Base-by-base conservation (phyloP, 75 land plant species). In the Chamaecyparis obtusa region DNA sequence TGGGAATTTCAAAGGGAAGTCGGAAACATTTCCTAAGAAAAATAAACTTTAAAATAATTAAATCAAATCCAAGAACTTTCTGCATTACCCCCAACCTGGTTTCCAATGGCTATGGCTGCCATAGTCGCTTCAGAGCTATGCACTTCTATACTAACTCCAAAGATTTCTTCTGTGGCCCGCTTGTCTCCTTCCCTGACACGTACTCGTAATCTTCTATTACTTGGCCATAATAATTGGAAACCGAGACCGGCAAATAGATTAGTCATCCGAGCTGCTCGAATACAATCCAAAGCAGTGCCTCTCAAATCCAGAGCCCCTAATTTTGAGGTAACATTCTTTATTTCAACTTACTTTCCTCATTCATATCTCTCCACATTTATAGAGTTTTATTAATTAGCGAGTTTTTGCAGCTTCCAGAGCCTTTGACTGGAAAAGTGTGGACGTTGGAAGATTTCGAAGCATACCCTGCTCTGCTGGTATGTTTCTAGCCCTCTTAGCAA, bases 391-490 rank as follows among this genome's bases (percentile, higher is more conserved):
- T 46, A 74, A 5, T 35, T 15, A 56, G 56, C 36, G 4, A 37
- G 57, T 84, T 35, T 32, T 43, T 84, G 67, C 56, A 96, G 98
- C 90, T 96, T 33, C 92, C 94, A 67, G 98, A 96, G 91, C 97
- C 98, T 56, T 89, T 96, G 80, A 95, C 95, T 8, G 97, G 97
- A 84, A 95, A 90, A 89, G 77, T 86, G 48, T 95, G 98, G 96
- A 92, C 84, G 69, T 88, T 95, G 87, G 96, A 95, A 15, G 98
- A 96, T 79, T 96, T 96, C 82, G 94, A 96, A 86, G 51, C 88
- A 35, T 89, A 90, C 84, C 95, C 95, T 85, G 95, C 96, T 19
- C 86, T 96, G 56, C 86, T 96, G 93, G 98, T 96, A 84, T 84
- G 27, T 32, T 6, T 54, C 30, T 54, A 30, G 35, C 19, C 60